Conservation (phyloP, 2,329 filamentous ascomycete genomes). For the Colletotrichum sp. region DNA sequence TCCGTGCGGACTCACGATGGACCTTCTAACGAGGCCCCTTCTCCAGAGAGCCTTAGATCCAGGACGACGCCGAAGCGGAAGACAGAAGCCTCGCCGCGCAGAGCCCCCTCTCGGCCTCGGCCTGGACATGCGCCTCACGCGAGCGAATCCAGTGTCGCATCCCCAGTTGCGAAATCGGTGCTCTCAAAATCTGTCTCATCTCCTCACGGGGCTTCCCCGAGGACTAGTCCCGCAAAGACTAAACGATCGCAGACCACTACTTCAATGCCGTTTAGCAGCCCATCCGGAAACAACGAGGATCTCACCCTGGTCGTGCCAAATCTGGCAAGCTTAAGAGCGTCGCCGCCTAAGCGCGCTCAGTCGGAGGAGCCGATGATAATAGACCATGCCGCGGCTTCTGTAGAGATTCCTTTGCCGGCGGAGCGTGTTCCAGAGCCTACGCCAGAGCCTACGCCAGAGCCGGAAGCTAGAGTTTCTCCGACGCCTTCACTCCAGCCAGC, state of each 20-base stretch:
- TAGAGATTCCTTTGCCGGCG: conserved; percentile 4
- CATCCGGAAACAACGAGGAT: conserved; percentile 55
- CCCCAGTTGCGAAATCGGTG: conserved; percentile 40
- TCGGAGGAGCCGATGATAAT: not conserved
- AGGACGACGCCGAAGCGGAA: conserved; percentile 58
- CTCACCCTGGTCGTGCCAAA: conserved; percentile 58
- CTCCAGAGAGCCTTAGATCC: conserved; percentile 50
- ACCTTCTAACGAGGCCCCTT: conserved; percentile 44
- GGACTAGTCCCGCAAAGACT: conserved; percentile 44
- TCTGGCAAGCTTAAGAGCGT: conserved; percentile 39
- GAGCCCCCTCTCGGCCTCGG: conserved; percentile 49
- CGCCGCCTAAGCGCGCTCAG: conserved; percentile 25
- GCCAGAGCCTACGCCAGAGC: conserved; percentile 9
- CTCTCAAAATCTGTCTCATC: conserved; percentile 17
- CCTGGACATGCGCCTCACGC: conserved; percentile 53
- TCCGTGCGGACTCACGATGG: conserved; percentile 62
- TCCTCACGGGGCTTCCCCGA: conserved; percentile 38
- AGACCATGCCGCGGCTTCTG: conserved; percentile 4
- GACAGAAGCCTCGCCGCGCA: conserved; percentile 56
- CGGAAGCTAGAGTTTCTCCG: conserved; percentile 26
- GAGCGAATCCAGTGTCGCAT: conserved; percentile 56
- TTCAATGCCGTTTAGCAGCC: conserved; percentile 44
- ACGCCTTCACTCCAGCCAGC: conserved; percentile 10
- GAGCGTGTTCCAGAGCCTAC: not conserved
- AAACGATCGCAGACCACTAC: conserved; percentile 32